Base-by-base conservation (phyloP, 2,329 filamentous ascomycete genomes). In the Phialocephala subalpina region DNA sequence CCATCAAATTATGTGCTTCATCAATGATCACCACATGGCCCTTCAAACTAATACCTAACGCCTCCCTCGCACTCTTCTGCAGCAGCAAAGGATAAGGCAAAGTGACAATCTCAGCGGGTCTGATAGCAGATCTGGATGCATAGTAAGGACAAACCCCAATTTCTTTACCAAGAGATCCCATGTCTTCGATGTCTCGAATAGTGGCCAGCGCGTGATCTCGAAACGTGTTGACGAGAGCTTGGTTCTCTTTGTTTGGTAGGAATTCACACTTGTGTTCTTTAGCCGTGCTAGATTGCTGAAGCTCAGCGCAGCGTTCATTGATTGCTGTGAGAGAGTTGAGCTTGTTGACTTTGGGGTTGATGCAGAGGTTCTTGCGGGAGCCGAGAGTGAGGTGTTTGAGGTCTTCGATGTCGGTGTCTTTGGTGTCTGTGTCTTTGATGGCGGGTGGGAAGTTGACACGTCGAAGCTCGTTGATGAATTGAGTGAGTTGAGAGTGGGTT, bases 1-100 rank as follows among this genome's bases (percentile, higher is more conserved):
- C 94, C 91, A 97, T 97, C 60, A 99, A 87, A 75, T 99, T 99
- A 77, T 99, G 96, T 0, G 96, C 96, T 81, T 99, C 96, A 72
- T 99, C 96, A 57, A 99, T 92, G 29, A 99, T 92, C n/a, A 99
- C 89, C 0, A 99, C 84, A 74, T 97, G 96, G 5, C 90, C 89
- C 73, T 97, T 94, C 9, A 99, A 80, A 27, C 91, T 95, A 52
- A 99, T 89, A 0, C 92, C 91, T 0, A 99, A 83, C 0, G 96
- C 94, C 67, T 98, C 94, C 58, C 96, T 85, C 0, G 96, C 94
- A 3, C 89, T 92, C 73, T 90, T 92, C 74, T 98, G 96, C 2
- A 99, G 82, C 0, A 99, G 84, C 7, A 99, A 80, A 1, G 95
- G 95, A 76, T 99, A 99, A 0, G 96, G 96, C 20, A 99, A 82